These are phyloP conservation scores for Naegleria gruberi DNA, from an alignment of 208 protist species.

Conservation along the genomic window DNA sequence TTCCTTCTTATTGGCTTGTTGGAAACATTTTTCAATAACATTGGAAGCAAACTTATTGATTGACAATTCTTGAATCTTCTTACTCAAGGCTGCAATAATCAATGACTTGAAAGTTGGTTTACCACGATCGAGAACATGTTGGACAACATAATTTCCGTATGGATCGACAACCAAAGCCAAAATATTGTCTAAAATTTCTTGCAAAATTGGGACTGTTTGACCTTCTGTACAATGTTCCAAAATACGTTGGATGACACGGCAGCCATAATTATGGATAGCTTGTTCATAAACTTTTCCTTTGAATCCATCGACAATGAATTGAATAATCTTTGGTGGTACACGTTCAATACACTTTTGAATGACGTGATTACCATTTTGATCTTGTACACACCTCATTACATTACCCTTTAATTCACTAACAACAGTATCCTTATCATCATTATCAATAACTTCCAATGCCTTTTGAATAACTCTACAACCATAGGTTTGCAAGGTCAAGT, in stretches of 20 bases:
- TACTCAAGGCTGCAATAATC: slow-evolving; percentile 66
- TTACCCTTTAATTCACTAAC: slow-evolving; percentile 51
- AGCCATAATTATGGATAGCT: slow-evolving; percentile 92
- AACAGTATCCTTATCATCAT: slow-evolving; percentile 63
- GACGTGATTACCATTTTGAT: slow-evolving; percentile 90
- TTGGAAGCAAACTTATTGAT: slow-evolving; percentile 96
- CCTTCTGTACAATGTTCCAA: slow-evolving; percentile 81
- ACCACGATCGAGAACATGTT: slow-evolving; percentile 86
- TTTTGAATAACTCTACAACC: slow-evolving; percentile 91
- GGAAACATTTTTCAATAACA: slow-evolving; percentile 94
- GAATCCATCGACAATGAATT: slow-evolving; percentile 76
- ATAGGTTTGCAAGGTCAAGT: slow-evolving; percentile 82
- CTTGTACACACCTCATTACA: slow-evolving; percentile 77
- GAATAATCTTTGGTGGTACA: slow-evolving; percentile 58
- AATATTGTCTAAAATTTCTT: slow-evolving; percentile 71
- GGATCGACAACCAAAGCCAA: slow-evolving; percentile 80
- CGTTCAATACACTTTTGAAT: slow-evolving; percentile 82
- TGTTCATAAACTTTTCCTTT: slow-evolving; percentile 72
- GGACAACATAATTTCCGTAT: slow-evolving; percentile 96
- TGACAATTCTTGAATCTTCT: slow-evolving; percentile 68
- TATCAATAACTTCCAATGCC: slow-evolving; percentile 75
- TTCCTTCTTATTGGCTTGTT: slow-evolving; percentile 61
- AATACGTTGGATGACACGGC: slow-evolving; percentile 93
- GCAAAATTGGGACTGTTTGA: slow-evolving; percentile 70
- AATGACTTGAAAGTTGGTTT: slow-evolving; percentile 63